These are phyloP conservation scores for Penicillium steckii DNA, from an alignment of 495 filamentous ascomycete species.

Conservation along the genomic window DNA sequence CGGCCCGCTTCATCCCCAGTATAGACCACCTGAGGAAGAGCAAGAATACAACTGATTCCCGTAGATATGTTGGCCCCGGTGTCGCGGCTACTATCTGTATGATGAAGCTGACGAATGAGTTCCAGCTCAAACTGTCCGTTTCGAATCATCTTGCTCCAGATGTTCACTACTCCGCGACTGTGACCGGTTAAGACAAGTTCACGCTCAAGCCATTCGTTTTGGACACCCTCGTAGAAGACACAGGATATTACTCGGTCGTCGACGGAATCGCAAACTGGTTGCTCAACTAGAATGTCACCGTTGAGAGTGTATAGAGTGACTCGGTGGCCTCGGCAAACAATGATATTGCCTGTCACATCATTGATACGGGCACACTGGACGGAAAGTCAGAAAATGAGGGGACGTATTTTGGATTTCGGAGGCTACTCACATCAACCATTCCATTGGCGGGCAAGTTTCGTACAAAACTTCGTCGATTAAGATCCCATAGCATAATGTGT, in stretches of 20 bases:
- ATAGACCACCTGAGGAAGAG: slow-evolving; percentile 81
- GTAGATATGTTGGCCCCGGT: slow-evolving; percentile 72
- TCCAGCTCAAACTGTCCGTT: slow-evolving; percentile 57
- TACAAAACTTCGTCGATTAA: slow-evolving; percentile 85
- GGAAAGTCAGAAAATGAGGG: slow-evolving; percentile 26
- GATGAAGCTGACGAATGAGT: slow-evolving; percentile 75
- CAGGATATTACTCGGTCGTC: slow-evolving; percentile 78
- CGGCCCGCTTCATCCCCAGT: slow-evolving; percentile 88
- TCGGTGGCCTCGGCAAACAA: slow-evolving; percentile 73
- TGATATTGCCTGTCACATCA: slow-evolving; percentile 83
- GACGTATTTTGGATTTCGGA: not conserved
- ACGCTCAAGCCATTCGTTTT: slow-evolving; percentile 90
- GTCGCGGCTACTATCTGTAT: slow-evolving; percentile 71
- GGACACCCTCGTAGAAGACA: slow-evolving; percentile 89
- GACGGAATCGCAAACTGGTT: slow-evolving; percentile 67
- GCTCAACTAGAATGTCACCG: slow-evolving; percentile 75
- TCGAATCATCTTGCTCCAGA: slow-evolving; percentile 55
- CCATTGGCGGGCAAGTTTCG: slow-evolving; percentile 62
- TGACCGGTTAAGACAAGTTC: slow-evolving; percentile 89
- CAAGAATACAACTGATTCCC: slow-evolving; percentile 84
- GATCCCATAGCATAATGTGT: slow-evolving; percentile 85
- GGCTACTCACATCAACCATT: slow-evolving; percentile 47
- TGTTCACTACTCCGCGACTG: slow-evolving; percentile 77
- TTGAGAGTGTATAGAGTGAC: slow-evolving; percentile 87
- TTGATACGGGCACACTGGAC: slow-evolving; percentile 78